Evolutionary conservation across 2,329 filamentous ascomycete genomes (phyloP).

Genomic region (Elsinoe arachidis): DNA sequence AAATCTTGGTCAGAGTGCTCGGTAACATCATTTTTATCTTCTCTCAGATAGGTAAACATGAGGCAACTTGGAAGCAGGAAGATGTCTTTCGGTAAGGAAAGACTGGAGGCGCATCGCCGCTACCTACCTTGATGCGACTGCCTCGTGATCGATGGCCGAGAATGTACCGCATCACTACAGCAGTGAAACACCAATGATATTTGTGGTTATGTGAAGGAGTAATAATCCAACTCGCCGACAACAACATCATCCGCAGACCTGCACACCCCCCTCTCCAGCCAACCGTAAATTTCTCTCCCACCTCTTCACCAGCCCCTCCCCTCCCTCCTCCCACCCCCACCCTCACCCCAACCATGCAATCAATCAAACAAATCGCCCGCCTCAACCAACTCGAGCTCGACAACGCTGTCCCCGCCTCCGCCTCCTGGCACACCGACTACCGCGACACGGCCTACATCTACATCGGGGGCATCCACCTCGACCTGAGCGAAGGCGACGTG

Average conservation of each 20-base stretch:
- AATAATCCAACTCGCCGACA: too few relatives aligned
- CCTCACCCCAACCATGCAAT: constrained; percentile 60
- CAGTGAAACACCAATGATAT: too few relatives aligned
- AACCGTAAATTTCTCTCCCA: constrained; percentile 7
- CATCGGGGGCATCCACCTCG: constrained; percentile 86
- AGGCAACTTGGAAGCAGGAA: too few relatives aligned
- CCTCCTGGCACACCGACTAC: constrained; percentile 96
- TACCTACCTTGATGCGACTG: too few relatives aligned
- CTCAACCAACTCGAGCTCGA: constrained; percentile 94
- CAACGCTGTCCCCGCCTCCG: constrained; percentile 72
- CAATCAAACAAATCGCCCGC: constrained; percentile 81
- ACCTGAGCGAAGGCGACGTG: constrained; percentile 90
- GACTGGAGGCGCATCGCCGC: too few relatives aligned
- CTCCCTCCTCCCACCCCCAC: background rate
- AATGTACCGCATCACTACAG: too few relatives aligned
- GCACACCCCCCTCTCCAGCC: background rate
- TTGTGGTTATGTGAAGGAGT: too few relatives aligned
- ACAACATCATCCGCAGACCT: background rate
- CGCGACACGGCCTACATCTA: constrained; percentile 95
- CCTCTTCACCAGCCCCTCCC: background rate
- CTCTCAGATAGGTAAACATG: too few relatives aligned
- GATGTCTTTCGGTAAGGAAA: too few relatives aligned
- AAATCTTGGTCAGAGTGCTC: background rate
- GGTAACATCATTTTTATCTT: too few relatives aligned
- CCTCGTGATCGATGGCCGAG: too few relatives aligned